Conservation (phyloP, 2,329 filamentous ascomycete species). For the Pleomassaria siparia region DNA sequence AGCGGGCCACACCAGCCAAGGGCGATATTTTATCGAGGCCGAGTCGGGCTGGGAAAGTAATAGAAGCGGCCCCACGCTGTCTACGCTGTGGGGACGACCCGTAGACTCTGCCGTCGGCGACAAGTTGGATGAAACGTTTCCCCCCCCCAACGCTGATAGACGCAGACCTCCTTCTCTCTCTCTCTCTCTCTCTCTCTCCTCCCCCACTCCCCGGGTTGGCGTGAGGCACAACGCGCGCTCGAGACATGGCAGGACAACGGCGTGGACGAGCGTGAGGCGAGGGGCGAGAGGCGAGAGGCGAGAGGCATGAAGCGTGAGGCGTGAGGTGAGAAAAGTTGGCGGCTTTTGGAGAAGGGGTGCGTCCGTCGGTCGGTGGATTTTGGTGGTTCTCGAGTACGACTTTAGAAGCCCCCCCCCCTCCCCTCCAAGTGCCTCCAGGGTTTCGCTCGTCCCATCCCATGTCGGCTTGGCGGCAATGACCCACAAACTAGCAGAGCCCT, state of each 20-base stretch:
- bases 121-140: slow-evolving; percentile 14
- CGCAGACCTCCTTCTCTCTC: no score
- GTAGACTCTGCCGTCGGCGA: neutral
- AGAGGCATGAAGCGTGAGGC: neutral
- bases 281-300: neutral
- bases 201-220: no score
- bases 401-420: slow-evolving; percentile 13
- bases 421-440: slow-evolving; percentile 21
- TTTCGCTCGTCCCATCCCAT: no score
- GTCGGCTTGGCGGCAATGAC: neutral
- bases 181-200: no score
- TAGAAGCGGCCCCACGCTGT: slow-evolving; percentile 4
- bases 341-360: slow-evolving; percentile 23
- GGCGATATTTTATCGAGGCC: neutral
- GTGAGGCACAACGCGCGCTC: neutral
- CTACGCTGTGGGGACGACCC: slow-evolving; percentile 6
- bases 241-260: neutral
- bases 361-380: slow-evolving; percentile 26
- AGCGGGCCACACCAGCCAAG: slow-evolving; percentile 1
- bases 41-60: slow-evolving; percentile 8
- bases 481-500: neutral
- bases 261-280: neutral
- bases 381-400: no score
- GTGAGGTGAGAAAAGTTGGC: slow-evolving; percentile 19
- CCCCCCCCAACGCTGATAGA: neutral